These are phyloP conservation scores for Fusarium beomiforme DNA, from an alignment of 2,329 filamentous ascomycete species.

Conservation along the genomic window DNA sequence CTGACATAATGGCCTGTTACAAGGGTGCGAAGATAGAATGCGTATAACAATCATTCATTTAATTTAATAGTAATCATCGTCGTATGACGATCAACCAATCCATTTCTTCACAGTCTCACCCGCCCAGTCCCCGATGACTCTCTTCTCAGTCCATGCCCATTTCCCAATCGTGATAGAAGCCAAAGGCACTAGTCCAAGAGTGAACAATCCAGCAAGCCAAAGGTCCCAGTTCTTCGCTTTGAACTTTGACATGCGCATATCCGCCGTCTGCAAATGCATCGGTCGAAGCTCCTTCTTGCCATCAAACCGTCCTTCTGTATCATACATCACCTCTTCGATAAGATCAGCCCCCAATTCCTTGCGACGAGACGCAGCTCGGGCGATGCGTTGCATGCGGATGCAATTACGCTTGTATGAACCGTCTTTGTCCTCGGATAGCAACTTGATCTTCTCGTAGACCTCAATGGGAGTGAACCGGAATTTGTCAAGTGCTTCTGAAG, in stretches of 20 bases:
- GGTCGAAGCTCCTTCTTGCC: conserved; percentile 37
- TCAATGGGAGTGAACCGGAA: conserved; percentile 8
- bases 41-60: not conserved
- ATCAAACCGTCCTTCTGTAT: conserved; percentile 40
- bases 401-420: conserved; percentile 46
- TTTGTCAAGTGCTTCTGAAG: conserved; percentile 50
- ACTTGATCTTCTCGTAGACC: not conserved
- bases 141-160: not conserved
- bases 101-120: not conserved
- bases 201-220: conserved; percentile 13
- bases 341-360: conserved; percentile 52
- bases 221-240: conserved; percentile 52
- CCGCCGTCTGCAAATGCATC: conserved; percentile 56
- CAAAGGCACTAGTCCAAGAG: not conserved
- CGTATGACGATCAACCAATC: not conserved
- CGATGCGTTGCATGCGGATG: conserved; percentile 50
- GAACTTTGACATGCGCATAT: conserved; percentile 51
- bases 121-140: not conserved
- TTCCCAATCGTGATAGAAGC: not conserved
- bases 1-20: rapidly evolving
- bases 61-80: not conserved
- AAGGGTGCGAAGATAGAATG: rapidly evolving
- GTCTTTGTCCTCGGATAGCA: conserved; percentile 39
- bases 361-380: conserved; percentile 46
- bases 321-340: conserved; percentile 53